Percentiles rank a stretch among this genome's conserved stretches.
Conservation (phyloP, 257 asterid species). For the Gentiana dahurica region DNA sequence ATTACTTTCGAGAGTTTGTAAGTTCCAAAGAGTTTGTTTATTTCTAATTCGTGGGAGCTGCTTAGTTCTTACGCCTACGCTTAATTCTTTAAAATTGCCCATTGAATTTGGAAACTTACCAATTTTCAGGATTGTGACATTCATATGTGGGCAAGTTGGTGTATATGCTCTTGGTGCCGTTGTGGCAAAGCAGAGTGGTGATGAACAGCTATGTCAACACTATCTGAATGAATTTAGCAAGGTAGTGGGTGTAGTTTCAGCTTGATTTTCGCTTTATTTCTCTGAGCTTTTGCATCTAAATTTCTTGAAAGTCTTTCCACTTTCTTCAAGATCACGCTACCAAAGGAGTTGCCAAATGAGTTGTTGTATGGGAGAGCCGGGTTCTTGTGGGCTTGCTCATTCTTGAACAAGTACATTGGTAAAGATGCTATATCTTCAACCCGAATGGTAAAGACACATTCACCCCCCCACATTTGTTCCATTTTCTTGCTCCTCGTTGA, state of each 20-base stretch:
- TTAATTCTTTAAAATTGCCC: too few species aligned
- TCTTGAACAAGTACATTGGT: constrained; percentile 48
- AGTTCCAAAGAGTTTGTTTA: too few species aligned
- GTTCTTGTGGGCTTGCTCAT: constrained; percentile 56
- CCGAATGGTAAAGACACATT: constrained; percentile 19
- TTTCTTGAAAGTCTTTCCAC: too few species aligned
- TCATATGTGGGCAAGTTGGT: constrained; percentile 69
- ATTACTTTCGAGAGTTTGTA: too few species aligned
- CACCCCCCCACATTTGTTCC: neutral
- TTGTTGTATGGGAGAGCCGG: constrained; percentile 67
- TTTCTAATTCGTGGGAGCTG: too few species aligned
- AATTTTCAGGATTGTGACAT: constrained; percentile 50
- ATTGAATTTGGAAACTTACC: too few species aligned
- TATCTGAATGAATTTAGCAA: constrained; percentile 42
- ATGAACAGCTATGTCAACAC: constrained; percentile 35
- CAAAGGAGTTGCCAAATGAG: constrained; percentile 54
- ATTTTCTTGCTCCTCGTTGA: neutral
- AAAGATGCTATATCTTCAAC: constrained; percentile 39
- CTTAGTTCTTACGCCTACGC: too few species aligned
- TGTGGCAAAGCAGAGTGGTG: constrained; percentile 47
- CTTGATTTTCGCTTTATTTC: neutral
- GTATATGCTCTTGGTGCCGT: constrained; percentile 83
- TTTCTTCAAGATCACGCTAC: constrained; percentile 36
- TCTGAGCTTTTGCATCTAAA: too few species aligned
- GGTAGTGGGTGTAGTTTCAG: constrained; percentile 17